These are phyloP conservation scores for Eimeria tenella DNA, from an alignment of 169 alveolate genomes.

Conservation along the genomic window DNA sequence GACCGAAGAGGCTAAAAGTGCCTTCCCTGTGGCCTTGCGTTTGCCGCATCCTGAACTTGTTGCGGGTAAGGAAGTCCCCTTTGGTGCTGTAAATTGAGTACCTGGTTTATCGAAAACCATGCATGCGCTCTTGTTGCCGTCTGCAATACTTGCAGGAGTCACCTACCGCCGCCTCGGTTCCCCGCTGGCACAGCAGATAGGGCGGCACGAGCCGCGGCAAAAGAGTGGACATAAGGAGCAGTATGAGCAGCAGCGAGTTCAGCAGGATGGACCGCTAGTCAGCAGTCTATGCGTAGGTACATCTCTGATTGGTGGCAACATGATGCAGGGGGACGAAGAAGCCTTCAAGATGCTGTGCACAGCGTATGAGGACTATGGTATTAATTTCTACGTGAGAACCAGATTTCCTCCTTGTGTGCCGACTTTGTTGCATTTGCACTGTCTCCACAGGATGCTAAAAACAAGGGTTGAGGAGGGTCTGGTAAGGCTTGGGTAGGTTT, in stretches of 20 bases:
- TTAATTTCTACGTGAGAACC: slow-evolving; percentile 85
- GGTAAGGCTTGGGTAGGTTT: no score
- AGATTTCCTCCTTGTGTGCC: background rate
- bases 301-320: slow-evolving; percentile 86
- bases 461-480: no score
- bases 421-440: background rate
- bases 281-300: slow-evolving; percentile 89
- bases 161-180: slow-evolving; percentile 52
- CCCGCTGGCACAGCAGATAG: background rate
- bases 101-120: background rate
- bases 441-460: no score
- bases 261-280: slow-evolving; percentile 80
- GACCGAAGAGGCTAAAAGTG: slow-evolving; percentile 10
- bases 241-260: slow-evolving; percentile 6
- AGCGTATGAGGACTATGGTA: slow-evolving; percentile 88
- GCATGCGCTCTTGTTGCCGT: background rate
- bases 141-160: slow-evolving; percentile 14
- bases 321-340: slow-evolving; percentile 86
- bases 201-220: slow-evolving; percentile 23
- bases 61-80: slow-evolving; percentile 12
- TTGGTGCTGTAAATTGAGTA: background rate
- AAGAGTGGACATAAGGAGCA: background rate
- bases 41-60: slow-evolving; percentile 52
- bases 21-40: slow-evolving; percentile 42
- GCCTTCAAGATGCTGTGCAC: slow-evolving; percentile 86